Evolutionary conservation across 352 stramenopile species (phyloP), one percentile per base, ranked within the genome.

Genomic region (Phytophthora citrophthora): DNA sequence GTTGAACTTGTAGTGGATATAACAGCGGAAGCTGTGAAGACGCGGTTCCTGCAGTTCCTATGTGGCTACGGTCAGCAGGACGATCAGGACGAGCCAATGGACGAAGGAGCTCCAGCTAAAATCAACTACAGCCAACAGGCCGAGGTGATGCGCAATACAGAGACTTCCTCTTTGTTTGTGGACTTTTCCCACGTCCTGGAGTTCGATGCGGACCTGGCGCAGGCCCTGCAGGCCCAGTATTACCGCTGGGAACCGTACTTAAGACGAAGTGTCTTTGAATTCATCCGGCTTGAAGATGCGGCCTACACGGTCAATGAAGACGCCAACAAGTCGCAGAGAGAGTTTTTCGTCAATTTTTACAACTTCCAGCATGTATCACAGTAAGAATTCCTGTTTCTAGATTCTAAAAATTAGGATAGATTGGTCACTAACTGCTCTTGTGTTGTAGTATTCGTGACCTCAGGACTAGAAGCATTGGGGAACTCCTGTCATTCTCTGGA

Each of bases 401-500:
- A 6, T 40, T 50, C 3, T 61, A 62, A 20, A 40, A 44, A 50
- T 40, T 59, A 62, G 54, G 54, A 62, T 54, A 47, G 20, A 32
- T 51, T 31, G n/a, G 15, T 11, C 12, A 31, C 52, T 34, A 60
- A 49, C 55, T 50, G 15, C 20, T 34, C 41, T 65, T 49, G 9
- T 66, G 8, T 15, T 54, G 31, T 41, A 96, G 92, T 47, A 94
- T 99, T 41, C 89, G 97, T 16, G 80, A 97, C 26, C 64, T 99
- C 29, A 79, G 90, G 18, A 99, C 90, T 8, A 89, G 86, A 50
- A 90, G 93, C 18, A 97, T 99, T 72, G 97, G 97, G 32, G 82
- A 95, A 45, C 81, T 99, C 15, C 74, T 96, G 24, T 91, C 89
- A 8, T 93, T 99, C 51, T 96, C 85, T 0, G 97, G 97, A 6